A percentile compares a stretch with the other conserved stretches of the same genome.
Evolutionary conservation across 129 eudicot species (phyloP).

Genomic region (Arctium lappa): DNA sequence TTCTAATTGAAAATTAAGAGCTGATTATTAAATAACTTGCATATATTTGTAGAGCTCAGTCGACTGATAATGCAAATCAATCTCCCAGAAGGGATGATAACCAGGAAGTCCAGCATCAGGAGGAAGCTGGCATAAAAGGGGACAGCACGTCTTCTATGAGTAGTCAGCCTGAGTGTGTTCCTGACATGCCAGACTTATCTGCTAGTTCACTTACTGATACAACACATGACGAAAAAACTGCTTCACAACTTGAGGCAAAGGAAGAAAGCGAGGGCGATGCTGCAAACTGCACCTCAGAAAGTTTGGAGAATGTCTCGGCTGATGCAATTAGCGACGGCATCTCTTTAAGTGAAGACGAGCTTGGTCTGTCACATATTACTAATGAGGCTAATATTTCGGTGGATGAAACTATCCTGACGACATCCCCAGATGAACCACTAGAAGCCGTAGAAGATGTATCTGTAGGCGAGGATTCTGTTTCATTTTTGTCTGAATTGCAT

Average conservation of each 20-base stretch:
- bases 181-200: background rate
- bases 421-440: constrained; percentile 20
- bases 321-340: constrained; percentile 16
- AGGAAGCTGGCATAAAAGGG: background rate
- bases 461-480: constrained; percentile 40
- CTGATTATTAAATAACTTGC: constrained; percentile 2
- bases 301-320: constrained; percentile 9
- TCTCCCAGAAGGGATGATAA: constrained; percentile 19
- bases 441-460: constrained; percentile 37
- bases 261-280: constrained; percentile 10
- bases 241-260: background rate
- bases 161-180: background rate
- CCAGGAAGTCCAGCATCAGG: constrained; percentile 4
- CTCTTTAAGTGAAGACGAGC: constrained; percentile 13
- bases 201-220: constrained; percentile 8
- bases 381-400: background rate
- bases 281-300: constrained; percentile 18
- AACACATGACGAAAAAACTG: background rate
- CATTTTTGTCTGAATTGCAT: constrained; percentile 47
- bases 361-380: background rate
- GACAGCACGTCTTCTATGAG: background rate
- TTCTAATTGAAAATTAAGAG: background rate
- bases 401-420: constrained; percentile 25
- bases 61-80: constrained; percentile 29
- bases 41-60: constrained; percentile 30